Conservation (phyloP, 805 yeast species). For the Wickerhamomyces queroliae region DNA sequence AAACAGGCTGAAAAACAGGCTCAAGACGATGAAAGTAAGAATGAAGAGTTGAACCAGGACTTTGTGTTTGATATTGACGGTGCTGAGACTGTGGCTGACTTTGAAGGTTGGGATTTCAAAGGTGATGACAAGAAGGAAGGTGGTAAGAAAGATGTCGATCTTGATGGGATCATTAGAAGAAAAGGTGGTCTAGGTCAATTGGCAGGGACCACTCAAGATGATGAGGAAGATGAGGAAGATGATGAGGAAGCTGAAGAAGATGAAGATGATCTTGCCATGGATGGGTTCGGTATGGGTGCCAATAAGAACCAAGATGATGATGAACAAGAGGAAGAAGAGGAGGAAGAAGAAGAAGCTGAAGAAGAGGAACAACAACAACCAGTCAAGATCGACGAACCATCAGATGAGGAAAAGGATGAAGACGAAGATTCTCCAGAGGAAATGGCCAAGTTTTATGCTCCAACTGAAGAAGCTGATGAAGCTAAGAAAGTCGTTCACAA, state of each 20-base stretch:
- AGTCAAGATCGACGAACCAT: conserved; percentile 23
- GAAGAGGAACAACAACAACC: conserved; percentile 28
- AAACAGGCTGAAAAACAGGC: conserved; percentile 14
- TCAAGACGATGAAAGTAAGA: conserved; percentile 30
- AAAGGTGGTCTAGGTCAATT: conserved; percentile 71
- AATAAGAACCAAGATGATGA: conserved; percentile 27
- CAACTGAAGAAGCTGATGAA: conserved; percentile 45
- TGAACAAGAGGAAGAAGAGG: conserved; percentile 22
- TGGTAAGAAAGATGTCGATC: conserved; percentile 61
- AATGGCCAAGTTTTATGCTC: conserved; percentile 73
- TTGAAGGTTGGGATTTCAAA: conserved; percentile 83
- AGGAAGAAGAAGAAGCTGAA: conserved; percentile 29
- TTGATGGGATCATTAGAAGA: conserved; percentile 80
- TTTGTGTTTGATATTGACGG: conserved; percentile 68
- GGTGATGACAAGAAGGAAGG: conserved; percentile 32
- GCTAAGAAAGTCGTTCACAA: conserved; percentile 48
- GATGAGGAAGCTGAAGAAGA: conserved; percentile 39
- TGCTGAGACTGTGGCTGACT: conserved; percentile 38
- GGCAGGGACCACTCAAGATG: conserved; percentile 37
- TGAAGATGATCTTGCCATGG: conserved; percentile 39
- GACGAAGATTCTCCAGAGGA: conserved; percentile 73
- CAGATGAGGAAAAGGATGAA: conserved; percentile 30
- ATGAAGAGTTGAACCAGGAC: conserved; percentile 65
- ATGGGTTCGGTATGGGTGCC: conserved; percentile 36
- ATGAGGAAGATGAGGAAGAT: conserved; percentile 32